Evolutionary conservation across 2,329 filamentous ascomycete genomes (phyloP).

Genomic region (Pseudocercospora macadamiae): DNA sequence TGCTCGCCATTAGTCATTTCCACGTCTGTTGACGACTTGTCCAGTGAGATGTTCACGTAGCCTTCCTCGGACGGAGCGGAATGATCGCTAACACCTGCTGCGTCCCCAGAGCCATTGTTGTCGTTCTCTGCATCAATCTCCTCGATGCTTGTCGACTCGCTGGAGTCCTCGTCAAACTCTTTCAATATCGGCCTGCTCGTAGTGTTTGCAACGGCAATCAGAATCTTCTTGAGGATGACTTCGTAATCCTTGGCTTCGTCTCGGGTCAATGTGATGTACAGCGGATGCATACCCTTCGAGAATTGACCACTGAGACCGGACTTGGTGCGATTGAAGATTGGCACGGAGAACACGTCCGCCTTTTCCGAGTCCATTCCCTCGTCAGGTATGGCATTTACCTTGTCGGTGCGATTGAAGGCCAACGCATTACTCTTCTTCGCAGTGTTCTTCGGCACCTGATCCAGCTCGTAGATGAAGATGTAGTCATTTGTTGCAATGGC

Average conservation of each 20-base stretch:
- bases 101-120: slow-evolving; percentile 52
- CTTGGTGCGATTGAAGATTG: slow-evolving; percentile 65
- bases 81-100: slow-evolving; percentile 68
- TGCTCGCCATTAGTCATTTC: slow-evolving; percentile 11
- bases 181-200: slow-evolving; percentile 70
- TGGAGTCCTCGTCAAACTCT: slow-evolving; percentile 43
- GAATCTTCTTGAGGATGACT: slow-evolving; percentile 74
- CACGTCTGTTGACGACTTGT: slow-evolving; percentile 48
- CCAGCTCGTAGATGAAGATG: slow-evolving; percentile 75
- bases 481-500: slow-evolving; percentile 65
- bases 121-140: slow-evolving; percentile 40
- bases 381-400: slow-evolving; percentile 50
- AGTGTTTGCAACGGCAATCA: slow-evolving; percentile 74
- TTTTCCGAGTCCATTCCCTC: slow-evolving; percentile 60
- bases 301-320: slow-evolving; percentile 48
- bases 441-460: slow-evolving; percentile 77
- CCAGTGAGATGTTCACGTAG: slow-evolving; percentile 88
- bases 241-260: slow-evolving; percentile 73
- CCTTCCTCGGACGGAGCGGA: slow-evolving; percentile 89
- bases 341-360: slow-evolving; percentile 69
- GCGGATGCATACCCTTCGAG: slow-evolving; percentile 31
- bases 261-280: slow-evolving; percentile 74
- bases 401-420: slow-evolving; percentile 48
- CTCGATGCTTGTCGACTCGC: slow-evolving; percentile 8
- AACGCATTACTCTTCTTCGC: slow-evolving; percentile 54